phyloP scores from a whole-genome alignment of 768 basidiomycete genomes.

The Tylopilus felleus region DNA sequence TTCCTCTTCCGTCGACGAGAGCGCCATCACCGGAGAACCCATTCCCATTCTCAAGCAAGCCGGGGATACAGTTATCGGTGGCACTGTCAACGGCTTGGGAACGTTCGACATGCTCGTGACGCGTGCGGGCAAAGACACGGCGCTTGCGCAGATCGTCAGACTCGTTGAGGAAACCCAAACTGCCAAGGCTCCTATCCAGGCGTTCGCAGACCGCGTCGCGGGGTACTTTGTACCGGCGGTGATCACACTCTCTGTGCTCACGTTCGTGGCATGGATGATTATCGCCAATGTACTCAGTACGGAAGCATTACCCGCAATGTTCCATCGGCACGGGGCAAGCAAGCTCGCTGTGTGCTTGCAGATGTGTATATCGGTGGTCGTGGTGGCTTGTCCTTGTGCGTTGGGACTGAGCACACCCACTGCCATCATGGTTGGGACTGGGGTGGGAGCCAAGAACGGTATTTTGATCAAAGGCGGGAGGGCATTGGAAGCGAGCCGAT shows the following conservation, averaged over 20 bases:
- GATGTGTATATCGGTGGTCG: slow-evolving; percentile 96
- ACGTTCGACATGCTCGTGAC: slow-evolving; percentile 96
- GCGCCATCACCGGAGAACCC: slow-evolving; percentile 94
- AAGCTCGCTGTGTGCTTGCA: slow-evolving; percentile 90
- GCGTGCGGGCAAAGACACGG: slow-evolving; percentile 94
- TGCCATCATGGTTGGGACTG: slow-evolving; percentile 99
- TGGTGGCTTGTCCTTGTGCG: slow-evolving; percentile 98
- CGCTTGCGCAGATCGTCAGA: slow-evolving; percentile 92
- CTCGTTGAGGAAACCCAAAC: slow-evolving; percentile 99
- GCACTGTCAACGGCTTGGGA: slow-evolving; percentile 95
- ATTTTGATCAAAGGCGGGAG: slow-evolving; percentile 97
- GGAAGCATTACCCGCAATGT: slow-evolving; percentile 73
- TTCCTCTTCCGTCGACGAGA: slow-evolving; percentile 89
- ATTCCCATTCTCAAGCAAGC: slow-evolving; percentile 80
- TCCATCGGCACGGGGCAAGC: slow-evolving; percentile 77
- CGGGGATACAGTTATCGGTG: slow-evolving; percentile 89
- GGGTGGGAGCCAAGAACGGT: slow-evolving; percentile 93
- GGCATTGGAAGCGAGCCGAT: slow-evolving; percentile 87
- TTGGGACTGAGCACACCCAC: slow-evolving; percentile 95
- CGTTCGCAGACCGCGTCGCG: slow-evolving; percentile 91
- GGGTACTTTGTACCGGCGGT: slow-evolving; percentile 95
- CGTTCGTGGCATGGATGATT: slow-evolving; percentile 82
- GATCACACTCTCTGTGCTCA: slow-evolving; percentile 74
- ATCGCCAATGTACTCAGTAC: slow-evolving; percentile 58
- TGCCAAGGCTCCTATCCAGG: slow-evolving; percentile 96